These are phyloP conservation scores for Fusarium graminum DNA, from an alignment of 2,329 filamentous ascomycete species.

Conservation along the genomic window DNA sequence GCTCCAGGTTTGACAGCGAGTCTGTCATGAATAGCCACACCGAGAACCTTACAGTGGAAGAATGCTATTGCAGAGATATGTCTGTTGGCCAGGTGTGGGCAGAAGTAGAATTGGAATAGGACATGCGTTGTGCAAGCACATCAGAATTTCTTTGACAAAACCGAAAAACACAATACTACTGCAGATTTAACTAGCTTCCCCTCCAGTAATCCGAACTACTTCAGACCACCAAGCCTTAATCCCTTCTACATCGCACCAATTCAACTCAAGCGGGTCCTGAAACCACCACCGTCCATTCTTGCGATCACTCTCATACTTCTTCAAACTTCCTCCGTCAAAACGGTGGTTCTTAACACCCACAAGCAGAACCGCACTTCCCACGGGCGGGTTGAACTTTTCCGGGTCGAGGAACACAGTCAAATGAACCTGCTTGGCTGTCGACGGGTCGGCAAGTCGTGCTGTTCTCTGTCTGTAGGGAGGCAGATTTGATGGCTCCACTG, in stretches of 20 bases:
- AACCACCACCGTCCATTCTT: conserved; percentile 63
- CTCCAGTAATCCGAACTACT: conserved; percentile 27
- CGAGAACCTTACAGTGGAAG: background rate
- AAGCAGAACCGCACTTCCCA: conserved; percentile 65
- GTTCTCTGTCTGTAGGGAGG: conserved; percentile 65
- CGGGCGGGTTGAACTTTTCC: conserved; percentile 59
- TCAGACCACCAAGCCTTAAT: conserved; percentile 62
- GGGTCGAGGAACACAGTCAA: conserved; percentile 68
- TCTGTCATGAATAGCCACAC: background rate
- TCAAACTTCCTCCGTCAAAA: conserved; percentile 63
- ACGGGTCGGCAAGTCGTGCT: conserved; percentile 64
- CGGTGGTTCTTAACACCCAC: conserved; percentile 69
- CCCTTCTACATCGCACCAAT: conserved; percentile 64
- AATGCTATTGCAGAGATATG: background rate
- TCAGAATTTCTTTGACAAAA: background rate
- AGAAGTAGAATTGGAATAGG: too few species aligned
- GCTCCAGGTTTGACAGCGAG: background rate
- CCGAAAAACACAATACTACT: background rate
- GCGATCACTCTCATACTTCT: conserved; percentile 60
- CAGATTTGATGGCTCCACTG: conserved; percentile 62
- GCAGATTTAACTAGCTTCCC: background rate
- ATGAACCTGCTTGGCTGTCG: conserved; percentile 65
- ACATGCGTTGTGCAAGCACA: too few species aligned
- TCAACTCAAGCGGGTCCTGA: conserved; percentile 60
- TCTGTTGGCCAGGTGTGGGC: background rate